These are phyloP conservation scores for Fusarium sp. DNA, from an alignment of 2,329 filamentous ascomycete species.

Conservation along the genomic window DNA sequence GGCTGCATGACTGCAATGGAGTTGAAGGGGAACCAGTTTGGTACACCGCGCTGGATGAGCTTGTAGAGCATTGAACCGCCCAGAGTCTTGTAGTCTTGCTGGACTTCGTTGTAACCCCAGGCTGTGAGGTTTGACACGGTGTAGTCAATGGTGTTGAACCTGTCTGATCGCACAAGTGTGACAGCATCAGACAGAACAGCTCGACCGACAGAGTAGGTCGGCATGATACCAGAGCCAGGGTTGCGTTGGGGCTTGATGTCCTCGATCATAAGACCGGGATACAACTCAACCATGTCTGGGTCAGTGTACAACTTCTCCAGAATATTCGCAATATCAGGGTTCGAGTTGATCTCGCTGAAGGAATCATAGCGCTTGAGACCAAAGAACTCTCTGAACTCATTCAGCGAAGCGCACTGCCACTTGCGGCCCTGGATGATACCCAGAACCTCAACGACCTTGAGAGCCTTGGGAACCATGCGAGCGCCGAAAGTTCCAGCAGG, in stretches of 20 bases:
- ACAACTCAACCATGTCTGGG: conserved; percentile 73
- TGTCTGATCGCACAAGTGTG: conserved; percentile 64
- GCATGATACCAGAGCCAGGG: conserved; percentile 52
- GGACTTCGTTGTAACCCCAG: conserved; percentile 52
- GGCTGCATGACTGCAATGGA: conserved; percentile 56
- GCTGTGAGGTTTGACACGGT: conserved; percentile 52
- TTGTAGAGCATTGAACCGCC: conserved; percentile 56
- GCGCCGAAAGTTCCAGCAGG: conserved; percentile 67
- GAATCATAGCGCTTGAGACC: conserved; percentile 62
- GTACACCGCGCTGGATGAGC: conserved; percentile 55
- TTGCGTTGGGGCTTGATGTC: conserved; percentile 60
- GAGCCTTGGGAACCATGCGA: conserved; percentile 63
- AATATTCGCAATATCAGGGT: conserved; percentile 62
- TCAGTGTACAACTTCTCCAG: conserved; percentile 68
- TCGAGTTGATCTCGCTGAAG: conserved; percentile 66
- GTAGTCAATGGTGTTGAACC: conserved; percentile 64
- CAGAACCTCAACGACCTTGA: conserved; percentile 68
- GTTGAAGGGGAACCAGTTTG: conserved; percentile 54
- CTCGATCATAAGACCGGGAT: conserved; percentile 72
- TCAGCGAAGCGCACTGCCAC: conserved; percentile 68
- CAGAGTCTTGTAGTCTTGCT: conserved; percentile 45
- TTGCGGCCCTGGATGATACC: conserved; percentile 68
- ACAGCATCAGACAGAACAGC: conserved; percentile 68
- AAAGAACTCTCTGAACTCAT: conserved; percentile 72
- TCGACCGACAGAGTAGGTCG: conserved; percentile 60